Evolutionary conservation across 441 rosid genomes (phyloP), one percentile per base, ranked within the genome.

Genomic region (Dalechampia spathulata): DNA sequence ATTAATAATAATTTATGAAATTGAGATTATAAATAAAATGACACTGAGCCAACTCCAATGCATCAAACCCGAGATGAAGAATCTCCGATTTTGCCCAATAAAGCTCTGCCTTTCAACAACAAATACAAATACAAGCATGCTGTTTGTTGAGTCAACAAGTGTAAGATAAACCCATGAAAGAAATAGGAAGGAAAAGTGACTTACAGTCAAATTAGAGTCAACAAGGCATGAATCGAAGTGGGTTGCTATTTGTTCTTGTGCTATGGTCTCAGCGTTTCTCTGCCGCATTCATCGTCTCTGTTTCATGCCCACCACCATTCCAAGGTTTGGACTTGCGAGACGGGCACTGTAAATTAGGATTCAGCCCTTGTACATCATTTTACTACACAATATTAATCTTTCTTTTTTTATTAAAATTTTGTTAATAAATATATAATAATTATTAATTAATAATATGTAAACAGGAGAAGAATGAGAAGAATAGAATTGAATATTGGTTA

Each of bases 21-120:
- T n/a, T n/a, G n/a, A n/a, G n/a, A n/a, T n/a, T n/a, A n/a, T n/a
- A n/a, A n/a, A n/a, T 64, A 92, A 68, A 34, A 91, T 72, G 68
- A 89, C 78, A 68, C 93, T 74, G 49, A 92, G 71, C 95, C 93
- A 92, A 38, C 84, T 68, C 52, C 79, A 69, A 75, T 80, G 90
- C 95, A 84, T 86, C 62, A 44, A 54, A 38, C 38, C 54, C 39
- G n/a, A 37, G 28, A 39, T 20, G n/a, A 19, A 25, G 7, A 38
- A 25, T 17, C 17, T 4, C n/a, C 5, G 15, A 21, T 45, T 2
- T n/a, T 10, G 14, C 10, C 10, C 32, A 44, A 5, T 32, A 47
- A 21, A 45, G 21, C 15, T n/a, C 17, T n/a, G 44, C 46, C 50
- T 14, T 41, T 22, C 22, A 22, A 36, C 22, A 16, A 25, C 13